Evolutionary conservation across 805 yeast species (phyloP).

Genomic region (Barnettozyma siamensis): DNA sequence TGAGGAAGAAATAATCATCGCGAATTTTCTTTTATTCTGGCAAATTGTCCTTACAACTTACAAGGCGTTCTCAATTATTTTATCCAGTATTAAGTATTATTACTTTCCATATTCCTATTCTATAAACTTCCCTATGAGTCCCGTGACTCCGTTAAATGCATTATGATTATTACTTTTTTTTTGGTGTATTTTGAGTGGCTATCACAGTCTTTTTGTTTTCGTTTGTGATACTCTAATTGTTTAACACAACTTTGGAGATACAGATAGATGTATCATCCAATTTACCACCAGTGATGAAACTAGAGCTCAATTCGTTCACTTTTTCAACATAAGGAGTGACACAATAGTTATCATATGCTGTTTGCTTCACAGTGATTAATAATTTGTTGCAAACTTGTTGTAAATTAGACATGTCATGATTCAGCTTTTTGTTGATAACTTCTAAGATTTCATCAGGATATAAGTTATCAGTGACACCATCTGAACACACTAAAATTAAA

Average conservation of each 20-base stretch:
- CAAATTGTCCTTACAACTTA: too few relatives aligned
- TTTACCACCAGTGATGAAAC: constrained; percentile 44
- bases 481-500: constrained; percentile 42
- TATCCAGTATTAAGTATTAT: not conserved
- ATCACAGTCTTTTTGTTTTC: too few relatives aligned
- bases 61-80: not conserved
- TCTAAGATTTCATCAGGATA: constrained; percentile 42
- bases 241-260: constrained; percentile 36
- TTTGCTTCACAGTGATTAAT: constrained; percentile 39
- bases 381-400: constrained; percentile 36
- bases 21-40: not conserved
- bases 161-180: not conserved
- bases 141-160: not conserved
- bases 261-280: constrained; percentile 50
- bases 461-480: constrained; percentile 49
- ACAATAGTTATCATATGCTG: constrained; percentile 48
- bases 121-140: not conserved
- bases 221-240: too few relatives aligned
- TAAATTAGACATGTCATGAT: constrained; percentile 25
- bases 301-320: constrained; percentile 34
- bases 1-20: not conserved
- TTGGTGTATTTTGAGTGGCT: not conserved
- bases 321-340: constrained; percentile 49
- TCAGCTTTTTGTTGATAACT: constrained; percentile 30
- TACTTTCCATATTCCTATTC: not conserved